Evolutionary conservation across 2,329 filamentous ascomycete species (phyloP).

Genomic region (Talaromyces funiculosus): DNA sequence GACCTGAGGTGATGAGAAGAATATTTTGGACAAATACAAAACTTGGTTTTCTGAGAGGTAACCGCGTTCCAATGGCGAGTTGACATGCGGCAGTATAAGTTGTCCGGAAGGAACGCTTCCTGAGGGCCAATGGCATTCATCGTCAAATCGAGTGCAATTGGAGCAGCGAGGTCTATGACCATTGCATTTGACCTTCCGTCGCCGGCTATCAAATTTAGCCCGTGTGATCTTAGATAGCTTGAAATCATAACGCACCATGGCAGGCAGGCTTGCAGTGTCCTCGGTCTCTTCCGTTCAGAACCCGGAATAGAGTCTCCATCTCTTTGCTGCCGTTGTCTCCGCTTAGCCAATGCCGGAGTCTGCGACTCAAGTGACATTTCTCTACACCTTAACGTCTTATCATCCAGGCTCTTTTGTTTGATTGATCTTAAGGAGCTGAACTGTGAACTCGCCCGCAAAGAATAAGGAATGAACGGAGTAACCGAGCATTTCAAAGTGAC

Average conservation of each 20-base stretch:
- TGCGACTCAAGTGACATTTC: background rate
- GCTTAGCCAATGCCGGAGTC: background rate
- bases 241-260: background rate
- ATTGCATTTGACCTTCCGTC: conserved; percentile 2
- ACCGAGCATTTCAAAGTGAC: background rate
- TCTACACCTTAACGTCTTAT: background rate
- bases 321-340: background rate
- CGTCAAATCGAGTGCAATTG: background rate
- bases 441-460: background rate
- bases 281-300: conserved; percentile 1
- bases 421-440: background rate
- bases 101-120: background rate
- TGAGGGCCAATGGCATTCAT: background rate
- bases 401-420: background rate
- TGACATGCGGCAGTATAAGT: background rate
- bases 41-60: background rate
- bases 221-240: background rate
- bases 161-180: background rate
- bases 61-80: background rate
- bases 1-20: background rate
- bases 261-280: conserved; percentile 4
- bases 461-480: background rate
- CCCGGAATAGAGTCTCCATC: background rate
- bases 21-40: background rate
- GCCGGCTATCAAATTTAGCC: background rate